These are phyloP conservation scores for Hypoxylon sp. DNA, from an alignment of 2,329 filamentous ascomycete genomes.

Conservation along the genomic window DNA sequence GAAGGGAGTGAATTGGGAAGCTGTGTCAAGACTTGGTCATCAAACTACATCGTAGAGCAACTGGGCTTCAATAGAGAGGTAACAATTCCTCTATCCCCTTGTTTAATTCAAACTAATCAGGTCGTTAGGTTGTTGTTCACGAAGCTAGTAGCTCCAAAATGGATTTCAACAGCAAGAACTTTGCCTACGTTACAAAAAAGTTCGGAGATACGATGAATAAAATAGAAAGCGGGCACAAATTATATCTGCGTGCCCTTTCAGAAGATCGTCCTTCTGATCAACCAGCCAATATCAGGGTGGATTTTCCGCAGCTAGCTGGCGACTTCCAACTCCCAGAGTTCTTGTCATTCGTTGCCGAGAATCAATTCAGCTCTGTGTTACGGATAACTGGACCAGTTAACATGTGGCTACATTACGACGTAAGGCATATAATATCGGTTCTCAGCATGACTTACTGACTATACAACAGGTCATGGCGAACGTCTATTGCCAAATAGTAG, in stretches of 20 bases:
- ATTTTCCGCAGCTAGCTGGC: constrained; percentile 77
- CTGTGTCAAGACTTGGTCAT: constrained; percentile 78
- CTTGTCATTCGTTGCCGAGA: constrained; percentile 71
- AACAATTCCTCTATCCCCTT: constrained; percentile 40
- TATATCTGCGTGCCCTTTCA: constrained; percentile 87
- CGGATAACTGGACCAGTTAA: constrained; percentile 84
- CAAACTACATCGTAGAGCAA: constrained; percentile 74
- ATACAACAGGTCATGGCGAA: constrained; percentile 82
- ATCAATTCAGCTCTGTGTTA: constrained; percentile 82
- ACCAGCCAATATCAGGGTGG: constrained; percentile 77
- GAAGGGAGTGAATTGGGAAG: constrained; percentile 75
- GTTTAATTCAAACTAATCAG: constrained; percentile 11
- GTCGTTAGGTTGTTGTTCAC: constrained; percentile 77
- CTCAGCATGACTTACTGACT: constrained; percentile 16
- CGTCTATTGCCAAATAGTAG: constrained; percentile 83
- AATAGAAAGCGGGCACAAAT: constrained; percentile 70
- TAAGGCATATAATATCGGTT: constrained; percentile 56
- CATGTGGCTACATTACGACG: constrained; percentile 94
- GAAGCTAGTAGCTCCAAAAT: constrained; percentile 76
- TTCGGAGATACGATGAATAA: constrained; percentile 78
- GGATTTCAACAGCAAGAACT: constrained; percentile 89
- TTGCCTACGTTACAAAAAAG: constrained; percentile 77
- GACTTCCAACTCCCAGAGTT: constrained; percentile 80
- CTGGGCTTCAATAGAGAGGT: constrained; percentile 75
- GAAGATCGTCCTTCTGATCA: constrained; percentile 75